Evolutionary conservation across 805 yeast genomes (phyloP).

Genomic region (Ogataea minuta): DNA sequence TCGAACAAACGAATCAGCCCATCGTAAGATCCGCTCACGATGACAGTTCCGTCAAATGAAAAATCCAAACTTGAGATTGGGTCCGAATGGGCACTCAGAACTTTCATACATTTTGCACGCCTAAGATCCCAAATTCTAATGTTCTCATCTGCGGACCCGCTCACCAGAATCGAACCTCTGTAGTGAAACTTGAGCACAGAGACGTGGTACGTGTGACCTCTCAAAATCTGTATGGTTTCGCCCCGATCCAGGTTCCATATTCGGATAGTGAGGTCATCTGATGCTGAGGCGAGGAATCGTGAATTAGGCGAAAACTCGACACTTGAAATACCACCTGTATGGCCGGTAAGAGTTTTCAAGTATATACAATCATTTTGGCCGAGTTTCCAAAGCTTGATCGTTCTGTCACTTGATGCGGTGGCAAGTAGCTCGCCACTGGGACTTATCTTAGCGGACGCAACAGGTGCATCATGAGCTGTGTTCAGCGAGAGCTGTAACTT

Average conservation of each 20-base stretch:
- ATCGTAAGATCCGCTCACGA: constrained; percentile 85
- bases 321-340: constrained; percentile 70
- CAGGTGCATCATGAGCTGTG: constrained; percentile 15
- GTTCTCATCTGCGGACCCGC: constrained; percentile 89
- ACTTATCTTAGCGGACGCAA: constrained; percentile 54
- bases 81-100: constrained; percentile 89
- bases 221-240: constrained; percentile 48
- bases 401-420: constrained; percentile 53
- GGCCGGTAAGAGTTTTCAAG: constrained; percentile 47
- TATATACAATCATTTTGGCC: constrained; percentile 29
- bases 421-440: constrained; percentile 63
- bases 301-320: constrained; percentile 77
- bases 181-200: constrained; percentile 65
- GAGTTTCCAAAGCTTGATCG: constrained; percentile 57
- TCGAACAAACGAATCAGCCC: constrained; percentile 90
- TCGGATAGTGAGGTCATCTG: constrained; percentile 80
- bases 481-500: constrained; percentile 9
- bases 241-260: constrained; percentile 63
- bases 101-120: constrained; percentile 66
- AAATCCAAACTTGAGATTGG: constrained; percentile 78
- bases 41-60: constrained; percentile 74
- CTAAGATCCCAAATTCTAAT: constrained; percentile 85
- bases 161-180: constrained; percentile 74
- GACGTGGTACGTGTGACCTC: constrained; percentile 85
- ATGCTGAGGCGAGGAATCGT: constrained; percentile 71